Percentiles rank a stretch among this genome's conserved stretches.
phyloP scores from a whole-genome alignment of 2,329 filamentous ascomycete genomes.

The Xylariaceae sp. region DNA sequence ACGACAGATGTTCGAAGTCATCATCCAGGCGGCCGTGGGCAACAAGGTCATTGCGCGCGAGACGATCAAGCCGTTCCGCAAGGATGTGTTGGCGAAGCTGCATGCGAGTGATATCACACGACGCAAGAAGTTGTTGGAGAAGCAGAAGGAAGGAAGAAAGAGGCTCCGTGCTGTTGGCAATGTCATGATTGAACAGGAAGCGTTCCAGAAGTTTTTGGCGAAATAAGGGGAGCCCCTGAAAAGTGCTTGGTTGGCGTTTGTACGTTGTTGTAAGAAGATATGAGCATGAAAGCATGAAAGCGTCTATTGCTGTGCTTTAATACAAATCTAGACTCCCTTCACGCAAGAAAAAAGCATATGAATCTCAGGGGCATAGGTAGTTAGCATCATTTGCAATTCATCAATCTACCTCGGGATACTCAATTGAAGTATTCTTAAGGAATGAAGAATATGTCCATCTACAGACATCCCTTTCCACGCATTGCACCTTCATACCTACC shows the following conservation, averaged over 20 bases:
- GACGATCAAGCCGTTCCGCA: constrained; percentile 92
- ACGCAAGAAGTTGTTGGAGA: constrained; percentile 82
- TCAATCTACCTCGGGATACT: too few species aligned
- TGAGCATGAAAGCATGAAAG: background rate
- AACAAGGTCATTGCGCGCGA: constrained; percentile 81
- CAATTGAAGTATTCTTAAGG: too few species aligned
- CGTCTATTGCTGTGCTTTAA: background rate
- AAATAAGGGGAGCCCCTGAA: constrained; percentile 46
- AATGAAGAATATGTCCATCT: too few species aligned
- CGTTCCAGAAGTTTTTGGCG: constrained; percentile 88
- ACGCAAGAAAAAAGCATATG: background rate
- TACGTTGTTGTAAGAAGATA: background rate
- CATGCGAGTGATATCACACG: constrained; percentile 85
- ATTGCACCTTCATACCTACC: too few species aligned
- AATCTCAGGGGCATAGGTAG: too few species aligned
- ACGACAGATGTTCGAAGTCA: constrained; percentile 92
- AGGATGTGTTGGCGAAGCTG: constrained; percentile 88
- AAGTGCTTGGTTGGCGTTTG: background rate
- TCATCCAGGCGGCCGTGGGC: constrained; percentile 88
- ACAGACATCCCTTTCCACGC: too few species aligned
- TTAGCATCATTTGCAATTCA: too few species aligned
- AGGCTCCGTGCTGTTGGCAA: constrained; percentile 78
- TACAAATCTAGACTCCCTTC: background rate
- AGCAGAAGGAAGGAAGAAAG: constrained; percentile 94
- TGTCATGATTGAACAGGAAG: constrained; percentile 91